Evolutionary conservation across 106 monocot species (phyloP), one percentile per base, ranked within the genome.

Genomic region (Dendrobium huoshanense): DNA sequence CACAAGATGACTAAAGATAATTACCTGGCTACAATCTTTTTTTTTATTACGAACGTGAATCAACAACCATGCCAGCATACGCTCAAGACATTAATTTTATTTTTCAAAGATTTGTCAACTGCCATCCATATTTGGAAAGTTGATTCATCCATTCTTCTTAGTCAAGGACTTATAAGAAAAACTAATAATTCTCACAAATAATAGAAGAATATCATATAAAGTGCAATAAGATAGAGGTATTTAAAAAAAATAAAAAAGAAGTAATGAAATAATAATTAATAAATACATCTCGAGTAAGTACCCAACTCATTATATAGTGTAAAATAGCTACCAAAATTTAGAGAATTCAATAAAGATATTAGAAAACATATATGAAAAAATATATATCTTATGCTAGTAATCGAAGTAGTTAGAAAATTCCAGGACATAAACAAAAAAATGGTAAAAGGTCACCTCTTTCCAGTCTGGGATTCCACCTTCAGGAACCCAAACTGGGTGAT

Each of bases 401-500:
- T 72, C 73, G 77, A 67, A 76, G 41, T 79, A 86, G 41, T 59
- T 47, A 75, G 15, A 51, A 51, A 67, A 25, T 27, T 55, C 77
- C 65, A 47, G 70, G 77, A 82, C 75, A 84, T 20, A 82, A 92
- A 85, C 33, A 18, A 79, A 75, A 25, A 85, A 83, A 43, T 70
- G 85, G 78, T 78, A 59, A 44, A 51, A 51, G 51, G 51, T 94
- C 98, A 98, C 98, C 98, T 98, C 98, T 92, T 92, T 95, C 98
- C 98, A 98, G 79, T 93, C 89, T 81, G 98, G 98, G 33, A 98
- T 89, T 88, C 98, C 98, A 91, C 91, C 90, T 79, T 89, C 88
- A 41, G 98, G 98, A 91, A 98, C 98, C 98, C 98, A 98, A 61
- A 90, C 81, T 80, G 98, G 98, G 86, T 98, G 98, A 80, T 98